These are phyloP conservation scores for Hericium erinaceus DNA, from an alignment of 768 basidiomycete genomes.

Conservation along the genomic window DNA sequence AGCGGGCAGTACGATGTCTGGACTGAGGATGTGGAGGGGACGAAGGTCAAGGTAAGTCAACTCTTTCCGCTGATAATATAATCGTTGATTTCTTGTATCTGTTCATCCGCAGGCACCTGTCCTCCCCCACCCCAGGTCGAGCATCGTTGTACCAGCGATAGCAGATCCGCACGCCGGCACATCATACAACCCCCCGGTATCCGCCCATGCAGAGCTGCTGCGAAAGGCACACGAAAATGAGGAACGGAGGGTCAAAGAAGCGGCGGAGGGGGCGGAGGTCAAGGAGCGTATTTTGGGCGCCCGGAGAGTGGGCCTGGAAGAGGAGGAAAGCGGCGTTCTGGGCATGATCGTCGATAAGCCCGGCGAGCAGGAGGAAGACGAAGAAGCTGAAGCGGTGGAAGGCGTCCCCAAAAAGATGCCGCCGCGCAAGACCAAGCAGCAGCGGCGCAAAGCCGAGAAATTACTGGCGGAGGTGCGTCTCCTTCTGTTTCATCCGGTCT, in stretches of 20 bases:
- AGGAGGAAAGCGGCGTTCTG: constrained; percentile 29
- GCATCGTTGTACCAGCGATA: constrained; percentile 59
- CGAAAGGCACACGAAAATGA: constrained; percentile 59
- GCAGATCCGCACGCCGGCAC: constrained; percentile 69
- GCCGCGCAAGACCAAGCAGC: constrained; percentile 50
- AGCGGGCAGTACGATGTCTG: constrained; percentile 65
- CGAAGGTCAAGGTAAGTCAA: constrained; percentile 32
- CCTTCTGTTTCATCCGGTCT: background rate
- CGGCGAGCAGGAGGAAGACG: constrained; percentile 27
- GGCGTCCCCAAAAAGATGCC: constrained; percentile 32
- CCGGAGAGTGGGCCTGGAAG: constrained; percentile 21
- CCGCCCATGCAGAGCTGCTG: constrained; percentile 65
- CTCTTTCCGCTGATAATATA: background rate
- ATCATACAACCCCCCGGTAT: constrained; percentile 81
- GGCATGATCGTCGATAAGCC: constrained; percentile 61
- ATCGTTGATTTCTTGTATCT: background rate
- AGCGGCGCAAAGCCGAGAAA: constrained; percentile 59
- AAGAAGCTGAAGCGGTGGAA: constrained; percentile 17
- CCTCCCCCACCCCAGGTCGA: constrained; percentile 33
- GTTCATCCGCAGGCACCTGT: constrained; percentile 36
- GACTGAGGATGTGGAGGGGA: constrained; percentile 31
- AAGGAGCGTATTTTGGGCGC: constrained; percentile 50
- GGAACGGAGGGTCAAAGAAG: constrained; percentile 43
- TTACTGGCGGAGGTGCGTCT: constrained; percentile 51
- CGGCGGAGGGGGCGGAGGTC: constrained; percentile 40